Conservation (phyloP, 129 eudicot genomes). For the Artemisia tridentata region DNA sequence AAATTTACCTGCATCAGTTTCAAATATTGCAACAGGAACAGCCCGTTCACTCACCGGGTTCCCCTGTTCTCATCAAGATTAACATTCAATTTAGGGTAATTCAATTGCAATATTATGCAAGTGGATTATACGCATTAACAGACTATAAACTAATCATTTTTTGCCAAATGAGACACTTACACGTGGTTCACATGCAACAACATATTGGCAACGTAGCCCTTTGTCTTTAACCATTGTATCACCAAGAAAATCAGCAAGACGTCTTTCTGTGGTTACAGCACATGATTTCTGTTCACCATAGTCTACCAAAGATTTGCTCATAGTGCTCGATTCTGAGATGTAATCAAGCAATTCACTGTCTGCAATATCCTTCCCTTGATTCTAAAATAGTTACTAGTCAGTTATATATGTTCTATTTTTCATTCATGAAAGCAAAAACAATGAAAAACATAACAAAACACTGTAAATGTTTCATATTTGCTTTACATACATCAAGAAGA, state of each 20-base stretch:
- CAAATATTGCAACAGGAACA: constrained; percentile 98
- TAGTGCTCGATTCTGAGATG: constrained; percentile 98
- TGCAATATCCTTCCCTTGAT: constrained; percentile 93
- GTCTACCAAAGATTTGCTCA: constrained; percentile 98
- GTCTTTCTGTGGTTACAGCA: constrained; percentile 96
- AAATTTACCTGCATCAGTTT: constrained; percentile 76
- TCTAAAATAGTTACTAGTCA: constrained; percentile 49
- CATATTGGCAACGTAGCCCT: constrained; percentile 90
- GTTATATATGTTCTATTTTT: constrained; percentile 8
- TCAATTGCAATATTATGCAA: neutral
- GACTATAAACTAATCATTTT: neutral
- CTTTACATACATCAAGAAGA: constrained; percentile 88
- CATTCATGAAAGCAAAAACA: neutral
- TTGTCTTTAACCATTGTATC: constrained; percentile 99
- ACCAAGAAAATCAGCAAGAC: constrained; percentile 96
- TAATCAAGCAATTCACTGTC: constrained; percentile 92
- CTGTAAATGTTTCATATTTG: constrained; percentile 23
- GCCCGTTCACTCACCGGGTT: constrained; percentile 98
- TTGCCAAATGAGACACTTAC: constrained; percentile 37
- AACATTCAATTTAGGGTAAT: constrained; percentile 1
- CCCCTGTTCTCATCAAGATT: constrained; percentile 62
- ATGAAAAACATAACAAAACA: constrained; percentile 15
- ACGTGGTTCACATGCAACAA: constrained; percentile 98
- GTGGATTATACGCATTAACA: constrained; percentile 6
- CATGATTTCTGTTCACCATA: constrained; percentile 97